A percentile compares a stretch with the other conserved stretches of the same genome.
phyloP scores from a whole-genome alignment of 2,329 filamentous ascomycete genomes.

The Penicillium glabrum region DNA sequence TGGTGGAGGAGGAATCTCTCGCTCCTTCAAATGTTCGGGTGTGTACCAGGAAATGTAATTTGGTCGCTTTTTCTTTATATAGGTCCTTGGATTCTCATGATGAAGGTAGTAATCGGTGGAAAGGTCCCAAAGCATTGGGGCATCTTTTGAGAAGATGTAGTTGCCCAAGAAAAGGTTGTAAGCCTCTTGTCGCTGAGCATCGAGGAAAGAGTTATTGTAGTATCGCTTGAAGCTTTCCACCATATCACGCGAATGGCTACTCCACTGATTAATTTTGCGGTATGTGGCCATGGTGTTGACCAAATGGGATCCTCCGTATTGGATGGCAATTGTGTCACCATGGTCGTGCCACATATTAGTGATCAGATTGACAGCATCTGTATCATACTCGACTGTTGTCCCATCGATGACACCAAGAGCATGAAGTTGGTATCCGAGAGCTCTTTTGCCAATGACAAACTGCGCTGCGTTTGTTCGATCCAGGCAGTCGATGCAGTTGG shows the following conservation, averaged over 20 bases:
- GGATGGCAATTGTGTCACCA: constrained; percentile 94
- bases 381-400: constrained; percentile 84
- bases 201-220: constrained; percentile 97
- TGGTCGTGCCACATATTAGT: constrained; percentile 99
- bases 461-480: constrained; percentile 97
- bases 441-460: constrained; percentile 94
- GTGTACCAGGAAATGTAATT: constrained; percentile 92
- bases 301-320: constrained; percentile 94
- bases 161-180: constrained; percentile 98
- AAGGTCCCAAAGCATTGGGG: constrained; percentile 96
- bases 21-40: constrained; percentile 66
- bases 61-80: constrained; percentile 61
- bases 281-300: constrained; percentile 99
- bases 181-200: constrained; percentile 95
- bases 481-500: constrained; percentile 97
- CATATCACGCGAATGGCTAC: constrained; percentile 95
- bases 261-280: constrained; percentile 98
- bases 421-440: constrained; percentile 86
- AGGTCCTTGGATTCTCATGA: constrained; percentile 76
- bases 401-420: constrained; percentile 83
- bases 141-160: constrained; percentile 81
- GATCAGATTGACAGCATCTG: constrained; percentile 92
- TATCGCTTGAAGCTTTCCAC: constrained; percentile 98
- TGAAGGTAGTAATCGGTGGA: constrained; percentile 95
- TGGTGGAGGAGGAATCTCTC: constrained; percentile 54